Conservation (phyloP, 2,329 filamentous ascomycete species). For the Aspergillus sp. region DNA sequence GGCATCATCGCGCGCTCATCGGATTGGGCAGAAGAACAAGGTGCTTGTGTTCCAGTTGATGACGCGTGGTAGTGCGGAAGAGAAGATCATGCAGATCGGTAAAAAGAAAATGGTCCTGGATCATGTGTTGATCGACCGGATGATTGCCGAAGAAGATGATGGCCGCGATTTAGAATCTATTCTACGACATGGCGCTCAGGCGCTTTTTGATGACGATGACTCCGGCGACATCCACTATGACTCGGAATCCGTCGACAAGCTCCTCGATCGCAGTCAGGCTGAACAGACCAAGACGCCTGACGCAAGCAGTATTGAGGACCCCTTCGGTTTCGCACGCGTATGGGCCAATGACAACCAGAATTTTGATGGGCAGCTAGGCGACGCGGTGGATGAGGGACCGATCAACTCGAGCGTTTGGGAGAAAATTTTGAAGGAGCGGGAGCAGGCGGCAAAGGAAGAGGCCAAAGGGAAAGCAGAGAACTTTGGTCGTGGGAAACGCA, state of each 20-base stretch:
- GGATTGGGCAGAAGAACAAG: slow-evolving; percentile 93
- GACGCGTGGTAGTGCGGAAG: slow-evolving; percentile 81
- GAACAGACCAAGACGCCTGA: slow-evolving; percentile 63
- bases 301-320: slow-evolving; percentile 63
- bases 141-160: slow-evolving; percentile 75
- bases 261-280: slow-evolving; percentile 78
- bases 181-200: slow-evolving; percentile 76
- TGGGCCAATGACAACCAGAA: slow-evolving; percentile 77
- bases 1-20: slow-evolving; percentile 85
- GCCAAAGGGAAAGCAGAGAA: slow-evolving; percentile 61
- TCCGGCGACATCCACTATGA: slow-evolving; percentile 73
- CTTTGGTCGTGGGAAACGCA: slow-evolving; percentile 79
- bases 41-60: slow-evolving; percentile 93
- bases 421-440: slow-evolving; percentile 75
- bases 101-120: slow-evolving; percentile 94
- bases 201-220: slow-evolving; percentile 72
- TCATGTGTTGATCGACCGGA: slow-evolving; percentile 85
- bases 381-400: slow-evolving; percentile 42
- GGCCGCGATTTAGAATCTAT: slow-evolving; percentile 79
- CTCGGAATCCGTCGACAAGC: slow-evolving; percentile 70
- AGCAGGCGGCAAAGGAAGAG: slow-evolving; percentile 68
- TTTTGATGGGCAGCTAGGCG: slow-evolving; percentile 58
- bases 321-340: slow-evolving; percentile 83
- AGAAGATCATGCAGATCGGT: slow-evolving; percentile 93
- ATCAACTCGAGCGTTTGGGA: slow-evolving; percentile 76